Evolutionary conservation across 169 alveolate species (phyloP), one percentile per base, ranked within the genome.

Genomic region (Plasmodium malariae): DNA sequence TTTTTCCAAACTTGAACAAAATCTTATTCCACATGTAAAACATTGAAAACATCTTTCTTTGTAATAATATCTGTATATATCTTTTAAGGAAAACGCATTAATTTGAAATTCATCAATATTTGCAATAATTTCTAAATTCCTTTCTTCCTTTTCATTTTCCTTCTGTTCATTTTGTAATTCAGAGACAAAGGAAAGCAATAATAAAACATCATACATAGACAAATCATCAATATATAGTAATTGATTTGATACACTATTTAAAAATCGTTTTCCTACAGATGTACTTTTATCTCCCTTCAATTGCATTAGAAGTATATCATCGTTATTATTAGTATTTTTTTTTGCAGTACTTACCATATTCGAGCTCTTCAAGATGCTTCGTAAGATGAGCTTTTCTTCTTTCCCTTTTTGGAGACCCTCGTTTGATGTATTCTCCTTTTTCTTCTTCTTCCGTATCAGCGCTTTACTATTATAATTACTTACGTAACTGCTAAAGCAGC

Each of bases 161-260:
- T 69, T 85, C 12, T 85, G 92, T 55, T 85, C 92, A 69, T 85
- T 70, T 85, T 85, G 92, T 26, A 85, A 69, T 21, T 63, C 73
- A 21, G 62, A 43, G 24, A 70, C 73, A 26, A 85, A 55, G 11
- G 92, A 85, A 32, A 85, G 37, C 24, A 85, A 48, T 21, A 85
- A 36, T 51, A 85, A 62, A 43, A 59, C 59, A 48, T 85, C 92
- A 43, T 85, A 70, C 43, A 37, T 17, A 19, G 92, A 69, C 24
- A 85, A 28, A 32, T 85, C 92, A 48, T 85, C 87, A 34, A 85
- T 40, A 63, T 85, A 85, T 24, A 85, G 14, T 26, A 85, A 0
- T 85, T 85, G 86, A 62, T 85, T 85, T 0, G 92, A 85, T 4
- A 85, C 86, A n/a, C 74, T n/a, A 28, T 69, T 55, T 40, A 85